phyloP scores from a whole-genome alignment of 2,329 filamentous ascomycete species.

The Fusarium penzigii region DNA sequence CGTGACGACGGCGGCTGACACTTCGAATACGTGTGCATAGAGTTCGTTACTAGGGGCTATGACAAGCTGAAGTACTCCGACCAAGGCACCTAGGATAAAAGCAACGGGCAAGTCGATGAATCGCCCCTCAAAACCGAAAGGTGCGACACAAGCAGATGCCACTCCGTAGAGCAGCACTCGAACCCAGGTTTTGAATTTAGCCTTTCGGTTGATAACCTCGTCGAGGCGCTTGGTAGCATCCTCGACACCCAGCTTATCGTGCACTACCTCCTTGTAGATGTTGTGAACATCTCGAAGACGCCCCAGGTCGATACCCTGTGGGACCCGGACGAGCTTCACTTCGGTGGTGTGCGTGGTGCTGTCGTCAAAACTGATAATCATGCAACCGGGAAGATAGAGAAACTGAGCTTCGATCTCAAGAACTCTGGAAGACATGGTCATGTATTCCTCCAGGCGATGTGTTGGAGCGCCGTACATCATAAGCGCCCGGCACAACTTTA shows the following conservation, averaged over 20 bases:
- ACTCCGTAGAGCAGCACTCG: conserved; percentile 71
- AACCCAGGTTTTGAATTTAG: conserved; percentile 53
- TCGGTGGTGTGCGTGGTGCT: conserved; percentile 73
- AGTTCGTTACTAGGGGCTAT: conserved; percentile 73
- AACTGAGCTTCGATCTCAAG: conserved; percentile 89
- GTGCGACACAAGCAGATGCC: conserved; percentile 74
- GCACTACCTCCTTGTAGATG: conserved; percentile 81
- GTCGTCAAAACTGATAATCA: conserved; percentile 92
- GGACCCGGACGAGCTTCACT: conserved; percentile 70
- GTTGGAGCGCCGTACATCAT: conserved; percentile 92
- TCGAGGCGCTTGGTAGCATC: conserved; percentile 66
- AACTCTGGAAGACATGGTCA: conserved; percentile 86
- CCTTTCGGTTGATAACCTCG: conserved; percentile 47
- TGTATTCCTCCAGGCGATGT: conserved; percentile 87
- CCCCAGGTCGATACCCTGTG: conserved; percentile 71
- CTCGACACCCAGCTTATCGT: conserved; percentile 72
- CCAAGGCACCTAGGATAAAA: conserved; percentile 72
- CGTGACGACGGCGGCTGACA: conserved; percentile 61
- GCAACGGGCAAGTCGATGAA: conserved; percentile 77
- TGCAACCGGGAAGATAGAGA: conserved; percentile 85
- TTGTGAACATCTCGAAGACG: conserved; percentile 73
- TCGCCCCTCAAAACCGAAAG: conserved; percentile 77
- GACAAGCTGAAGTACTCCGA: conserved; percentile 74
- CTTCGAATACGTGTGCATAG: conserved; percentile 57
- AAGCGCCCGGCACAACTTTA: conserved; percentile 80